A percentile compares a stretch with the other conserved stretches of the same genome.
These are phyloP conservation scores for Curvularia hawaiiensis DNA, from an alignment of 2,329 filamentous ascomycete genomes.

Conservation along the genomic window DNA sequence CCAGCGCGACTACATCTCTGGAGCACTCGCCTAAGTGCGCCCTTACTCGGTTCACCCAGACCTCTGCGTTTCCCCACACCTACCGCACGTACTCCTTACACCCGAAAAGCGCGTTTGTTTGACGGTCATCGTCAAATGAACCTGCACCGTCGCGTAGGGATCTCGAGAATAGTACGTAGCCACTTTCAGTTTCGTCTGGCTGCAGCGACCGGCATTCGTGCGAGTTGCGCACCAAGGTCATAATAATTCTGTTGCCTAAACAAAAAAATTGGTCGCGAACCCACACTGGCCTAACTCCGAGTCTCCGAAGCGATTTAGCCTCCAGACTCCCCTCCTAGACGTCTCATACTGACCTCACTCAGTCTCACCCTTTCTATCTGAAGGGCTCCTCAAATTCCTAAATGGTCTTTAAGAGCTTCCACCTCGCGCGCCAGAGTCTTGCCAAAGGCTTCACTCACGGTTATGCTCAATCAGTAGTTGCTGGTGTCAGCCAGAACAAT, in stretches of 20 bases:
- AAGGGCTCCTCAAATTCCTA: slow-evolving; percentile 74
- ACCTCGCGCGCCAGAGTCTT: slow-evolving; percentile 96
- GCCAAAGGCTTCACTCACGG: slow-evolving; percentile 96
- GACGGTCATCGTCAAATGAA: slow-evolving; percentile 98
- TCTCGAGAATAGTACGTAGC: slow-evolving; percentile 66
- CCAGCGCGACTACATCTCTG: slow-evolving; percentile 15
- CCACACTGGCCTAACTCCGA: slow-evolving; percentile 17
- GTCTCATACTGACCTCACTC: slow-evolving; percentile 25
- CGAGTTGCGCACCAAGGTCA: slow-evolving; percentile 19
- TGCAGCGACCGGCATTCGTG: slow-evolving; percentile 9
- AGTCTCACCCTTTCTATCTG: slow-evolving; percentile 59
- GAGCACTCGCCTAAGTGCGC: slow-evolving; percentile 18
- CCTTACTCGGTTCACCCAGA: slow-evolving; percentile 20
- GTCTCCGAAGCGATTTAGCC: slow-evolving; percentile 26
- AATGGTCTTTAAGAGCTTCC: slow-evolving; percentile 79
- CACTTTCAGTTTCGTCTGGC: background rate
- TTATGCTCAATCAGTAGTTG: slow-evolving; percentile 97
- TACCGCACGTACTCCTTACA: slow-evolving; percentile 24
- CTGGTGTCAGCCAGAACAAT: slow-evolving; percentile 71
- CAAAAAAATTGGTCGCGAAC: slow-evolving; percentile 14
- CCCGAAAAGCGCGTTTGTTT: slow-evolving; percentile 78
- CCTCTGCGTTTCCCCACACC: slow-evolving; percentile 20
- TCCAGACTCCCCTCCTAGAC: slow-evolving; percentile 5
- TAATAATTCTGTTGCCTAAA: slow-evolving; percentile 28
- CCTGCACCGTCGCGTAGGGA: slow-evolving; percentile 74